A percentile compares a stretch with the other conserved stretches of the same genome.
Conservation (phyloP, 208 protist species). For the Phytomonas sp. region DNA sequence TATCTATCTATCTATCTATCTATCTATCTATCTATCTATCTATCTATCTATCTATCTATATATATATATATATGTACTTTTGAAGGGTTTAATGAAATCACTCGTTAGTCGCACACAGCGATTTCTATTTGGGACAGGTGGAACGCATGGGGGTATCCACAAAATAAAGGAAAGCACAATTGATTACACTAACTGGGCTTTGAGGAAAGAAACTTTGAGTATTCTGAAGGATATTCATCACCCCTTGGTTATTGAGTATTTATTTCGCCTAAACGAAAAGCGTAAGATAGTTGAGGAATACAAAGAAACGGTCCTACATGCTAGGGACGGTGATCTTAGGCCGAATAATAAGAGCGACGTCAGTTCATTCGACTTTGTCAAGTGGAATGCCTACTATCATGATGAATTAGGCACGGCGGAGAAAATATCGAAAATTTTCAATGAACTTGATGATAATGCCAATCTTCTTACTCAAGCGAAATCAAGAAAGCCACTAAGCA, state of each 20-base stretch:
- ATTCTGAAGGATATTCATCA: slow-evolving; percentile 59
- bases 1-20: slow-evolving; percentile 3
- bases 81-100: slow-evolving; percentile 4
- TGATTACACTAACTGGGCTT: slow-evolving; percentile 56
- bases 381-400: slow-evolving; percentile 72
- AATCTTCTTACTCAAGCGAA: slow-evolving; percentile 33
- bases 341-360: slow-evolving; percentile 39
- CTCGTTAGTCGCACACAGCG: slow-evolving; percentile 20
- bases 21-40: slow-evolving; percentile 9
- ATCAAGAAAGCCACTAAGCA: slow-evolving; percentile 7
- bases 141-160: slow-evolving; percentile 73
- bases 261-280: slow-evolving; percentile 68
- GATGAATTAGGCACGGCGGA: slow-evolving; percentile 67
- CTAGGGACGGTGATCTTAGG: background rate
- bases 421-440: slow-evolving; percentile 26
- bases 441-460: slow-evolving; percentile 63
- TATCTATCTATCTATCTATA: background rate
- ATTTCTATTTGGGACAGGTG: slow-evolving; percentile 62
- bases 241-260: slow-evolving; percentile 76
- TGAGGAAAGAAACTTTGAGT: slow-evolving; percentile 32
- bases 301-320: slow-evolving; percentile 7
- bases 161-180: slow-evolving; percentile 33
- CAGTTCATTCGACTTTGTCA: slow-evolving; percentile 49
- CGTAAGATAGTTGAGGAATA: slow-evolving; percentile 10
- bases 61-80: background rate